phyloP scores from a whole-genome alignment of 192 early-diverging fungal species.

The Backusella parvicylindrica region DNA sequence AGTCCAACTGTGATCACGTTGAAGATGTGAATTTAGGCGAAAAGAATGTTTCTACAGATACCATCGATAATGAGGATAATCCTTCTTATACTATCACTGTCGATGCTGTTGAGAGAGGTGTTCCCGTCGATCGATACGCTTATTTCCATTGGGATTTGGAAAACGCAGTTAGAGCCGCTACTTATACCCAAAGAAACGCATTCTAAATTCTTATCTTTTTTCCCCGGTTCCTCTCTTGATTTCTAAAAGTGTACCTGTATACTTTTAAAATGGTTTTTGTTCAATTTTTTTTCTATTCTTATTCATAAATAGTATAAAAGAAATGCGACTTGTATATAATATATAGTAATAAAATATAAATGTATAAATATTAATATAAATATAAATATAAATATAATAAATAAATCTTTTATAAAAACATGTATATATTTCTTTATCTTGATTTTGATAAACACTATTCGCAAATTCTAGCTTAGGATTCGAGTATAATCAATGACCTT shows the following conservation, averaged over 20 bases:
- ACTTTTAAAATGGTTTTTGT: neutral
- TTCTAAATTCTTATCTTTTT: neutral
- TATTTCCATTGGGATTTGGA: constrained; percentile 31
- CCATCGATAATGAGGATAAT: neutral
- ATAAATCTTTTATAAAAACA: neutral
- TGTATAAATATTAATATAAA: neutral
- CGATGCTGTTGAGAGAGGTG: neutral
- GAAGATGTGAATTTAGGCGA: constrained; percentile 9
- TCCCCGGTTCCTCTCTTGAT: neutral
- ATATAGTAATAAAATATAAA: no score
- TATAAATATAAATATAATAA: neutral
- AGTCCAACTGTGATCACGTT: neutral
- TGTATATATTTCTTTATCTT: neutral
- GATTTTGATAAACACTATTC: neutral
- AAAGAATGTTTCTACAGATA: neutral
- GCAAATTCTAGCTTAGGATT: neutral
- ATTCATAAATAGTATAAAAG: neutral
- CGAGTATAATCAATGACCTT: neutral
- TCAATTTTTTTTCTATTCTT: neutral
- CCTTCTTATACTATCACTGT: neutral
- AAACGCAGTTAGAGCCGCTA: constrained; percentile 14
- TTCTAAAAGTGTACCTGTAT: no score
- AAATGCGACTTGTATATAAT: neutral
- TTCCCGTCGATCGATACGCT: constrained; percentile 12
- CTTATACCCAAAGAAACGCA: neutral